Conservation (phyloP, 352 stramenopile species). For the Plasmopara halstedii region DNA sequence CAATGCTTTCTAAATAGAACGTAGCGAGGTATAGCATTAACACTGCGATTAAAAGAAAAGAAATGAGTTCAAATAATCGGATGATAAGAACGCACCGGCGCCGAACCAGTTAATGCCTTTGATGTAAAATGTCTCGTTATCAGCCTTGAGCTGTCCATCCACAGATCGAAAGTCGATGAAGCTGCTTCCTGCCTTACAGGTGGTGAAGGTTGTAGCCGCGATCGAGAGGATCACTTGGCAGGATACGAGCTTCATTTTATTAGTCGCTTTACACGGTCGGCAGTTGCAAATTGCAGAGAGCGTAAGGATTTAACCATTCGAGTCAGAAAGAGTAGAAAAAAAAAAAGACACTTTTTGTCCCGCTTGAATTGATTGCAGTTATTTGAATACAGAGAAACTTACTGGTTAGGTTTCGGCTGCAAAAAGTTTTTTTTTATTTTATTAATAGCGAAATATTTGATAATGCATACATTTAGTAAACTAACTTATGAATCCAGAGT, state of each 20-base stretch:
- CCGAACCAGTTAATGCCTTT: constrained; percentile 76
- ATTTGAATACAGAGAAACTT: no score
- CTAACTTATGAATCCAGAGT: no score
- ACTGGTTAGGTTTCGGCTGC: no score
- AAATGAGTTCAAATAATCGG: not conserved
- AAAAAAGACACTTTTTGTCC: no score
- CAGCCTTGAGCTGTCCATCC: constrained; percentile 42
- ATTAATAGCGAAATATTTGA: no score
- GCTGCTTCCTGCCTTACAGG: constrained; percentile 12
- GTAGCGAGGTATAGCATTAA: not conserved
- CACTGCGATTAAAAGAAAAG: not conserved
- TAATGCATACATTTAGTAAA: no score
- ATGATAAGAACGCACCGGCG: constrained; percentile 21
- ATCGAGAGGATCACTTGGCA: constrained; percentile 1
- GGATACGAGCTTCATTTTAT: constrained; percentile 3
- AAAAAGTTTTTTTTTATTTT: no score
- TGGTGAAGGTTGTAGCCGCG: not conserved
- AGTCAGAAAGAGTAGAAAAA: no score
- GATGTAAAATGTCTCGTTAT: constrained; percentile 50
- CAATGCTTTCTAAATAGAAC: constrained; percentile 37
- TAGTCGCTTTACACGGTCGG: no score
- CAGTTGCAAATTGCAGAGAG: no score
- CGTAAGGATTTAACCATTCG: no score
- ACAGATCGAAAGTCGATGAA: constrained; percentile 62
- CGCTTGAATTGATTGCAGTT: no score